A percentile compares a stretch with the other conserved stretches of the same genome.
Conservation (phyloP, 208 protist species). For the Polymyxa betae region DNA sequence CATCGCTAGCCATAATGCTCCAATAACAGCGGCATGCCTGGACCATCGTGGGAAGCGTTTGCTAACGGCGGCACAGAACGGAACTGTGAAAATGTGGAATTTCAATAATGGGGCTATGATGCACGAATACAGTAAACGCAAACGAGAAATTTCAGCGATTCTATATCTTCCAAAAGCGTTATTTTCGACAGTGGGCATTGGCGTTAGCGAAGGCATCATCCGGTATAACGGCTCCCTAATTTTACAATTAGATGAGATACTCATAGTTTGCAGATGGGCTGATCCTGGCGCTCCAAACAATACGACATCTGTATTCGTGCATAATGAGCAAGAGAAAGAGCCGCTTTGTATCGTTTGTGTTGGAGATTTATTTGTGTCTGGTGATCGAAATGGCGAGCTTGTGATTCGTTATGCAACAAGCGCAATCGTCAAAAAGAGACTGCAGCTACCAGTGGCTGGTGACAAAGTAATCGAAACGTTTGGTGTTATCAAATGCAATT, state of each 20-base stretch:
- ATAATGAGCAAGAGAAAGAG: background rate
- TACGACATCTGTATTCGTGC: background rate
- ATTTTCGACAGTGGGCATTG: conserved; percentile 10
- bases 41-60: conserved; percentile 50
- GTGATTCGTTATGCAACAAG: conserved; percentile 11
- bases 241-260: too few relatives aligned
- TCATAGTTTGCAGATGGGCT: conserved; percentile 1
- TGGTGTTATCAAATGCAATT: too few relatives aligned
- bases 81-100: conserved; percentile 51
- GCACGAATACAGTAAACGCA: conserved; percentile 25
- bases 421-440: conserved; percentile 31
- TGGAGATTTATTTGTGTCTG: conserved; percentile 29
- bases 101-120: conserved; percentile 45
- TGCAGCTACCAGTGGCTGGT: background rate
- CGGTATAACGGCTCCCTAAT: background rate
- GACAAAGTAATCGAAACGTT: background rate
- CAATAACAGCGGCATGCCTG: conserved; percentile 35
- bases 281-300: background rate
- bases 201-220: background rate
- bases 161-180: conserved; percentile 18
- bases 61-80: conserved; percentile 48
- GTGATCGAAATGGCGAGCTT: conserved; percentile 11
- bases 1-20: conserved; percentile 18
- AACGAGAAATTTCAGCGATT: conserved; percentile 17
- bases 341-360: background rate